Percentiles rank a stretch among this genome's conserved stretches.
Evolutionary conservation across 176 grass and related monocot species (phyloP).

Genomic region (Areca catechu): DNA sequence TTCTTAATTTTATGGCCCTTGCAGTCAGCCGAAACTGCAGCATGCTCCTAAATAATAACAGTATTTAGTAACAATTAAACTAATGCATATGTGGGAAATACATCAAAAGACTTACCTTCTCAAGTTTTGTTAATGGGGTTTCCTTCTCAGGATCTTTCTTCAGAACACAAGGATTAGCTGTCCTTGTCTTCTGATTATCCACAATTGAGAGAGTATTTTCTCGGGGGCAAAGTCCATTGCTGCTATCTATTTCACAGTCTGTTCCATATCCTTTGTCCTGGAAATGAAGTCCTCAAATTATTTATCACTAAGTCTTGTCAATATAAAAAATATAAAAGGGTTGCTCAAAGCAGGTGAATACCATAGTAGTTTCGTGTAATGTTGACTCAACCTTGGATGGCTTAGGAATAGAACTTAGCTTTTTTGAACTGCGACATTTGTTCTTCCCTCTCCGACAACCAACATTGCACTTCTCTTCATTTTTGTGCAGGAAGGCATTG

Average conservation of each 20-base stretch:
- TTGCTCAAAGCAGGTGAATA: slow-evolving; percentile 13
- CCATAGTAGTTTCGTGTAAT: background rate
- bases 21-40: slow-evolving; percentile 27
- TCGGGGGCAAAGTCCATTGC: slow-evolving; percentile 10
- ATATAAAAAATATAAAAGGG: background rate
- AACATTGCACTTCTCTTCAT: slow-evolving; percentile 31
- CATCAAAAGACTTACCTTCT: too few species aligned
- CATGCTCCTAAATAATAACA: slow-evolving; percentile 26
- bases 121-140: background rate
- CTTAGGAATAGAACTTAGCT: slow-evolving; percentile 34
- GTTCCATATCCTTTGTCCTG: slow-evolving; percentile 33
- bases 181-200: slow-evolving; percentile 1
- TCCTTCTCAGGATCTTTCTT: slow-evolving; percentile 3
- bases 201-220: background rate
- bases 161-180: background rate
- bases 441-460: slow-evolving; percentile 80
- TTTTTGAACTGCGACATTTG: slow-evolving; percentile 59
- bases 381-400: slow-evolving; percentile 33
- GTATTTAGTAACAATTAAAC: too few species aligned
- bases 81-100: too few species aligned
- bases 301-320: slow-evolving; percentile 5
- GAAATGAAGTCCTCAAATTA: slow-evolving; percentile 25
- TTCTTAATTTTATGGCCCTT: slow-evolving; percentile 56
- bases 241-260: slow-evolving; percentile 23
- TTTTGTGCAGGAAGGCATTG: slow-evolving; percentile 32